Conservation (phyloP, 129 eudicot species). For the Chrysanthemum makinoi region DNA sequence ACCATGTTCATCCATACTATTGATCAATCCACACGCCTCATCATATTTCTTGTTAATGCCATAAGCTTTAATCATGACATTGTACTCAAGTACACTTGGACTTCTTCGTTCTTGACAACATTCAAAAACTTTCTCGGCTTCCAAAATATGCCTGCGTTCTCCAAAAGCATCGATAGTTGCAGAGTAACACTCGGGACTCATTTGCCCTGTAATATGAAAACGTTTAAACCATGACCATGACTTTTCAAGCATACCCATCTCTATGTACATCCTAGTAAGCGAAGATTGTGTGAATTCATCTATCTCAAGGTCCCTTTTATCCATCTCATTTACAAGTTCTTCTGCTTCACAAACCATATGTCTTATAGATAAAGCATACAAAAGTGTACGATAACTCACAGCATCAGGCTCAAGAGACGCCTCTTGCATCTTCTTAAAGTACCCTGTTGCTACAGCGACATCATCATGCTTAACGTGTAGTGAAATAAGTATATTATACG, state of each 20-base stretch:
- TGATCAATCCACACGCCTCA: conserved; percentile 64
- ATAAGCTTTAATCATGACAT: conserved; percentile 91
- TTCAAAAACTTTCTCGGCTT: conserved; percentile 59
- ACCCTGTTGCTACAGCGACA: conserved; percentile 53
- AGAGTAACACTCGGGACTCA: conserved; percentile 79
- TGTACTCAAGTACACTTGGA: conserved; percentile 58
- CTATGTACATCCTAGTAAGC: conserved; percentile 85
- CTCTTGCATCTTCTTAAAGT: conserved; percentile 63
- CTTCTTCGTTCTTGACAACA: conserved; percentile 54
- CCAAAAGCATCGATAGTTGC: conserved; percentile 95
- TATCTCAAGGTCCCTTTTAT: conserved; percentile 55
- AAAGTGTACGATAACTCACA: conserved; percentile 85
- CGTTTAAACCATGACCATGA: conserved; percentile 80
- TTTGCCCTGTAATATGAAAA: conserved; percentile 67
- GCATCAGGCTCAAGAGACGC: conserved; percentile 67
- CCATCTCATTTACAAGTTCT: conserved; percentile 67
- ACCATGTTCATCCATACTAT: conserved; percentile 57
- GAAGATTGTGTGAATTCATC: conserved; percentile 90
- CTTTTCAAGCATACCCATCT: conserved; percentile 55
- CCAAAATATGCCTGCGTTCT: conserved; percentile 55
- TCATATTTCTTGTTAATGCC: conserved; percentile 68
- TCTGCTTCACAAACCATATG: conserved; percentile 88
- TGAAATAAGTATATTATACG: conserved; percentile 78
- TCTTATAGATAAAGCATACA: conserved; percentile 78
- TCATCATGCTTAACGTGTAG: conserved; percentile 70